Base-by-base conservation (phyloP, 768 basidiomycete genomes). In the Candolleomyces eurysporus region DNA sequence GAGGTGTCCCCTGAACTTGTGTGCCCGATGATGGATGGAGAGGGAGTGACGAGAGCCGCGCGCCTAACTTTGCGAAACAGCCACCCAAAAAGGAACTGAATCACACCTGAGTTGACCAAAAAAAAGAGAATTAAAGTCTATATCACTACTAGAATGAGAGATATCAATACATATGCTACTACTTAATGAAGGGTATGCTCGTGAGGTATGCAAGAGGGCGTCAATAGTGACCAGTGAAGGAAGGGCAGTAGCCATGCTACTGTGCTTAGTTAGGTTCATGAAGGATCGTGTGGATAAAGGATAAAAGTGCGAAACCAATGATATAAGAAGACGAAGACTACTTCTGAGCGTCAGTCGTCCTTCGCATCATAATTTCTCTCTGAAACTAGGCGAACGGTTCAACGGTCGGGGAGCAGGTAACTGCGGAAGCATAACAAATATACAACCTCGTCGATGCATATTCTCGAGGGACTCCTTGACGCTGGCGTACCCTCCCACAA, bases 41-140 rank as follows among this genome's bases (percentile, higher is more conserved):
- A 78, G 22, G 76, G 74, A 36, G 73, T 69, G 54, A 62, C 65
- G 10, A 63, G 73, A 2, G 64, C 70, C 17, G 76, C 75, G 13
- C 71, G 78, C 40, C 73, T 83, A 36, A 73, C 76, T 8, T 67
- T 82, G 60, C 86, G 88, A 54, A 90, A 91, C 65, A 91, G 87
- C 0, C 92, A 91, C 68, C 82, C 2, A 26, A 26, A 26, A 26
- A 26, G 26, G 26, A 26, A 26, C 26, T 26, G 26, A 26, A 26
- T 26, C 26, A 26, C 26, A 26, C 26, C 26, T 26, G 26, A 26
- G 26, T 2, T 26, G 26, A 26, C 26, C 26, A 2, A 26, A 26
- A 26, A 26, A 43, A 43, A 11, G 42, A 43, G n/a, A 13, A 13
- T 43, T 43, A 43, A 43, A 11, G 42, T 13, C 42, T 43, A 43